phyloP scores from a whole-genome alignment of 2,329 filamentous ascomycete genomes.

The Alternaria postmessia region DNA sequence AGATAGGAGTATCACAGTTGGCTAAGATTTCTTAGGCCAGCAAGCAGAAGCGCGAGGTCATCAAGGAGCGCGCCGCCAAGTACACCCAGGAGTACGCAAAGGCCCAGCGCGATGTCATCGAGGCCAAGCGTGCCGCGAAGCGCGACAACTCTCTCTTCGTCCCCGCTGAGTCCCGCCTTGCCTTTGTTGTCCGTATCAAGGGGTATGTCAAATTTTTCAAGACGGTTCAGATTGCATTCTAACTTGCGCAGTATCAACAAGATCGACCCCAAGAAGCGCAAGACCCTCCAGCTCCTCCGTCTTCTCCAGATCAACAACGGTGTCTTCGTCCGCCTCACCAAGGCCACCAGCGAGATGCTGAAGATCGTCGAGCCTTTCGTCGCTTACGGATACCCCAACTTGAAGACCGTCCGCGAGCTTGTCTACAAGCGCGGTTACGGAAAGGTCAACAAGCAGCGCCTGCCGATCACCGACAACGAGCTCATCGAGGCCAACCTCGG shows the following conservation, averaged over 20 bases:
- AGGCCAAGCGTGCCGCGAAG: slow-evolving; percentile 88
- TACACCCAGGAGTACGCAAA: slow-evolving; percentile 99
- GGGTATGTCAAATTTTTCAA: slow-evolving; percentile 63
- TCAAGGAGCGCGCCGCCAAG: slow-evolving; percentile 99
- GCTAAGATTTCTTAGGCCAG: slow-evolving; percentile 74
- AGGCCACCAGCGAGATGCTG: slow-evolving; percentile 97
- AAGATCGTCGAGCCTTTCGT: slow-evolving; percentile 98
- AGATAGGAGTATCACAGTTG: slow-evolving; percentile 50
- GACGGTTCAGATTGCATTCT: not conserved
- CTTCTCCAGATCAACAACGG: slow-evolving; percentile 99
- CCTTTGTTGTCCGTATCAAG: slow-evolving; percentile 99
- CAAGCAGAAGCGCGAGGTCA: slow-evolving; percentile 98
- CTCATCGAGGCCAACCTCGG: slow-evolving; percentile 96
- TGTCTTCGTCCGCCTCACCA: slow-evolving; percentile 96
- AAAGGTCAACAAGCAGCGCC: slow-evolving; percentile 98
- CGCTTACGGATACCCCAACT: slow-evolving; percentile 99
- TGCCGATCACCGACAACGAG: slow-evolving; percentile 95
- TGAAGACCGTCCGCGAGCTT: slow-evolving; percentile 98
- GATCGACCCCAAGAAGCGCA: slow-evolving; percentile 99
- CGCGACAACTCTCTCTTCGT: slow-evolving; percentile 94
- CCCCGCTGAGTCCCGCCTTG: slow-evolving; percentile 92
- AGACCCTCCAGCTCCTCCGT: slow-evolving; percentile 99
- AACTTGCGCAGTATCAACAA: slow-evolving; percentile 89
- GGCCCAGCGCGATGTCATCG: slow-evolving; percentile 95
- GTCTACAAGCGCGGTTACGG: slow-evolving; percentile 98